These are phyloP conservation scores for Nitzschia sp. DNA, from an alignment of 108 stramenopile species.

Conservation along the genomic window DNA sequence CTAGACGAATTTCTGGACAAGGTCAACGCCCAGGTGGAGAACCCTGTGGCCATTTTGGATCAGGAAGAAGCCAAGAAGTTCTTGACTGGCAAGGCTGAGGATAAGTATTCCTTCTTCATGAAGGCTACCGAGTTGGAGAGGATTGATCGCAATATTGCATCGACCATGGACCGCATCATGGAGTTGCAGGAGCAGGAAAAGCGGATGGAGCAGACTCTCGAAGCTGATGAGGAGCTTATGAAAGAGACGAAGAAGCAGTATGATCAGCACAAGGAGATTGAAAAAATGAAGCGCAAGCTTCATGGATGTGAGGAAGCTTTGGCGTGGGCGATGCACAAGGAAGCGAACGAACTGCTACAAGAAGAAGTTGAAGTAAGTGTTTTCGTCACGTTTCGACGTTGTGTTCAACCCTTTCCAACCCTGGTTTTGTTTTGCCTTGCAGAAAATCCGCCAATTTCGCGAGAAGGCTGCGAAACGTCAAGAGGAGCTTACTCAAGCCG, in stretches of 20 bases:
- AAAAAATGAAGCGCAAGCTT: conserved; percentile 64
- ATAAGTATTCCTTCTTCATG: conserved; percentile 95
- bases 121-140: conserved; percentile 94
- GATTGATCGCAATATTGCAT: conserved; percentile 61
- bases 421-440: not conserved
- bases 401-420: not conserved
- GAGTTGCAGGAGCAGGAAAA: conserved; percentile 49
- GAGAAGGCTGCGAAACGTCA: conserved; percentile 57
- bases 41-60: conserved; percentile 96
- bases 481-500: conserved; percentile 56
- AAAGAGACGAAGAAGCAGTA: conserved; percentile 59
- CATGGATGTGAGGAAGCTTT: conserved; percentile 36
- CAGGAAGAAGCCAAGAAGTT: conserved; percentile 99
- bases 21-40: conserved; percentile 92
- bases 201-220: conserved; percentile 37
- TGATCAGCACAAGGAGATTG: conserved; percentile 70
- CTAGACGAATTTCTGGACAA: conserved; percentile 89
- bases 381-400: conserved; percentile 4
- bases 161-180: conserved; percentile 50
- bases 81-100: conserved; percentile 86
- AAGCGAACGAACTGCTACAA: conserved; percentile 30
- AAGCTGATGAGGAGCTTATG: conserved; percentile 41
- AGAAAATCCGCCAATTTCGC: conserved; percentile 41
- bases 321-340: conserved; percentile 59
- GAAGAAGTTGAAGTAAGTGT: conserved; percentile 29